Evolutionary conservation across 2,329 filamentous ascomycete genomes (phyloP).

Genomic region (Geosmithia morbida): DNA sequence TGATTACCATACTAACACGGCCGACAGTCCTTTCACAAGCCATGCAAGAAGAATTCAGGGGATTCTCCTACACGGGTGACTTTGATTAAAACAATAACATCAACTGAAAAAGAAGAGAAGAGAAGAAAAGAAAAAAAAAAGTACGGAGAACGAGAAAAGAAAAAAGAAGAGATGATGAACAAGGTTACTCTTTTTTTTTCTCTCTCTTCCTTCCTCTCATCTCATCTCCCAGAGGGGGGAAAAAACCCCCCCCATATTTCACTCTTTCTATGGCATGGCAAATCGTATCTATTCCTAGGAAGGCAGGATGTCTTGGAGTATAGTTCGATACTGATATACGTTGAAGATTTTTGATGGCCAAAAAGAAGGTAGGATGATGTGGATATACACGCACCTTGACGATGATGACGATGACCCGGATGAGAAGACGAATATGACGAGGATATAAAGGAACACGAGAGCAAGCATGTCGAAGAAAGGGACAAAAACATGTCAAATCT

Average conservation of each 20-base stretch:
- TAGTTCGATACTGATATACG: no score
- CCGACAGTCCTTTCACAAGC: constrained; percentile 81
- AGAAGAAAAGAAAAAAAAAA: not conserved
- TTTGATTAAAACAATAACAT: constrained; percentile 45
- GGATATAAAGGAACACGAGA: not conserved
- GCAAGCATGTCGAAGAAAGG: not conserved
- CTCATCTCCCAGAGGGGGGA: no score
- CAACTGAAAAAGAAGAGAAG: not conserved
- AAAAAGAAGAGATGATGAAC: not conserved
- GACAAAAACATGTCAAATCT: no score
- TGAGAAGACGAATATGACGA: no score
- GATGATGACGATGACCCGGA: no score
- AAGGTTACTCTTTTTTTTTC: not conserved
- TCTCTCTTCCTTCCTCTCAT: not conserved
- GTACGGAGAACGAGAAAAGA: not conserved
- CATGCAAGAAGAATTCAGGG: constrained; percentile 99
- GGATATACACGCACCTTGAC: no score
- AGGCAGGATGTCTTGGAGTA: no score
- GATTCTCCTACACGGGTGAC: constrained; percentile 93
- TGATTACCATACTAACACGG: not conserved
- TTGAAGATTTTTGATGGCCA: no score
- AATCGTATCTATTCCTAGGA: no score
- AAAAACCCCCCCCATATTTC: no score
- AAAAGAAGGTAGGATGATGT: no score
- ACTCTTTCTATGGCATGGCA: no score